A percentile compares a stretch with the other conserved stretches of the same genome.
Evolutionary conservation across 148 eudicot genomes (phyloP).

Genomic region (Rhododendron griersonianum): DNA sequence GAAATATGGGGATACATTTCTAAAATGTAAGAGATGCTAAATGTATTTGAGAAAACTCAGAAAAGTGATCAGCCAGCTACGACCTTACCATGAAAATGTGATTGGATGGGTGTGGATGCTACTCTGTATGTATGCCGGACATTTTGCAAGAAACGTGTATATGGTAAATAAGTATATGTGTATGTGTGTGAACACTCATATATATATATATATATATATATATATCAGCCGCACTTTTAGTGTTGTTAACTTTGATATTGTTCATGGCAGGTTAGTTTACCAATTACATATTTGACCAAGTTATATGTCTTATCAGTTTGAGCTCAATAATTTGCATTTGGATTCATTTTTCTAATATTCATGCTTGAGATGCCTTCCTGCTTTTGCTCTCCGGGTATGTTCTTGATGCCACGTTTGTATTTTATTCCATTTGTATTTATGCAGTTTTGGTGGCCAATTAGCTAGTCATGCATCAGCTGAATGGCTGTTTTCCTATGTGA

Average conservation of each 20-base stretch:
- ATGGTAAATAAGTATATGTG: too few species aligned
- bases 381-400: not conserved
- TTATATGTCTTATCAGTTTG: not conserved
- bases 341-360: not conserved
- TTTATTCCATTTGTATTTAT: not conserved
- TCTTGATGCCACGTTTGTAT: not conserved
- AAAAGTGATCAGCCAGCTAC: not conserved
- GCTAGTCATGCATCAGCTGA: constrained; percentile 37
- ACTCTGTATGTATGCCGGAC: not conserved
- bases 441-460: constrained; percentile 44
- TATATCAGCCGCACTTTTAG: not conserved
- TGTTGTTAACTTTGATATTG: not conserved
- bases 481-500: constrained; percentile 19
- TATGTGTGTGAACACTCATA: too few species aligned
- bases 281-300: not conserved
- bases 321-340: not conserved
- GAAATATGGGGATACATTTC: not conserved
- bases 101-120: not conserved
- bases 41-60: not conserved
- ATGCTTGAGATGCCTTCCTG: not conserved
- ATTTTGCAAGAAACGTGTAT: not conserved
- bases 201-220: too few species aligned
- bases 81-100: not conserved
- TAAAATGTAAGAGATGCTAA: not conserved
- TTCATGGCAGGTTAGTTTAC: not conserved